These are phyloP conservation scores for Rhizophora mangle DNA, from an alignment of 345 rosid genomes.

Conservation along the genomic window DNA sequence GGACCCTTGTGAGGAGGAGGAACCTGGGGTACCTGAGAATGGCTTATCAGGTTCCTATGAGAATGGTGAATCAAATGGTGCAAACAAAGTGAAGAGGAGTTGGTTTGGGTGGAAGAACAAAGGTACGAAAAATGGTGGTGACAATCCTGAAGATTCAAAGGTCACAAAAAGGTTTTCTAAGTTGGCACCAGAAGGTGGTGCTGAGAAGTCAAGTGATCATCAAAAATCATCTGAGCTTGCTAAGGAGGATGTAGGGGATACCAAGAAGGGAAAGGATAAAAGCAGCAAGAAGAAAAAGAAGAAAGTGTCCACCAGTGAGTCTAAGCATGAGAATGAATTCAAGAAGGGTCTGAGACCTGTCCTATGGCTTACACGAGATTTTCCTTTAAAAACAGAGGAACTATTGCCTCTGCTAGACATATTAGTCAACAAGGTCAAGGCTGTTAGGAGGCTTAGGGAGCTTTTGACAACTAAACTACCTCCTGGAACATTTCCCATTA, in stretches of 20 bases:
- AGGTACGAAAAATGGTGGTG: conserved; percentile 49
- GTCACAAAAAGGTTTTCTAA: conserved; percentile 64
- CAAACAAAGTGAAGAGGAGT: conserved; percentile 77
- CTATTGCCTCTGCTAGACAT: conserved; percentile 94
- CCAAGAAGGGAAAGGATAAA: conserved; percentile 76
- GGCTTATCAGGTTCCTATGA: conserved; percentile 50
- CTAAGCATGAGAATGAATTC: conserved; percentile 80
- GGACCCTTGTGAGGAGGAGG: conserved; percentile 66
- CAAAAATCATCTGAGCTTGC: conserved; percentile 53
- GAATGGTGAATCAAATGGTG: conserved; percentile 53
- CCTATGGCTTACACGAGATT: conserved; percentile 91
- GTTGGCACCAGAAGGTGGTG: conserved; percentile 63
- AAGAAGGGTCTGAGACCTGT: conserved; percentile 96
- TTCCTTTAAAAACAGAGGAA: conserved; percentile 87
- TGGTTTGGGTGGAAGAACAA: conserved; percentile 97
- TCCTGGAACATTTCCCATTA: conserved; percentile 89
- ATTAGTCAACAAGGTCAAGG: conserved; percentile 96
- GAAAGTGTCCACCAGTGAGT: conserved; percentile 50
- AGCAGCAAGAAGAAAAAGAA: conserved; percentile 76
- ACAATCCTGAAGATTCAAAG: conserved; percentile 67
- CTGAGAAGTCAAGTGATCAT: conserved; percentile 50
- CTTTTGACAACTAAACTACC: conserved; percentile 97
- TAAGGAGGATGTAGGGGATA: conserved; percentile 56
- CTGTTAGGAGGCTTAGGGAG: conserved; percentile 93
- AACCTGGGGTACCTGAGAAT: conserved; percentile 65